Conservation (phyloP, 495 filamentous ascomycete genomes). For the Copromyces sp. region DNA sequence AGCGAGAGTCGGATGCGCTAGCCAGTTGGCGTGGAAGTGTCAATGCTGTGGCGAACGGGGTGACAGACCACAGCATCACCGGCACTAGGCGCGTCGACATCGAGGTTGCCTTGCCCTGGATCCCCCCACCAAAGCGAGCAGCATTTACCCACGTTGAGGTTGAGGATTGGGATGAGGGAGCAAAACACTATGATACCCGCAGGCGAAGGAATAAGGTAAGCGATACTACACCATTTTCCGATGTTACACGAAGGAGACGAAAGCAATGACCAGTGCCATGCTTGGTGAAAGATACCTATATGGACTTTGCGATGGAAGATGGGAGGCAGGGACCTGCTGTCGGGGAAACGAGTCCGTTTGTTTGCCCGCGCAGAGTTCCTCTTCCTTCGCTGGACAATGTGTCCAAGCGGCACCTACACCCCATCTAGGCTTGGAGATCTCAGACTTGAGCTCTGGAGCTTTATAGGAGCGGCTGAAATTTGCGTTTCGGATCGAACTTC, state of each 20-base stretch:
- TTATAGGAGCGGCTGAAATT: not conserved
- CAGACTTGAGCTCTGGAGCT: not conserved
- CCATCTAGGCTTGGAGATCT: not conserved
- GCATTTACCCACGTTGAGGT: conserved; percentile 10
- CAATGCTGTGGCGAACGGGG: not conserved
- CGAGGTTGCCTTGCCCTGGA: conserved; percentile 15
- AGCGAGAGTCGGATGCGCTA: not conserved
- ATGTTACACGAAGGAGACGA: not conserved
- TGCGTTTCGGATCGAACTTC: not conserved
- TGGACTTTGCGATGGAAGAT: not conserved
- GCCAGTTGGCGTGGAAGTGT: not conserved
- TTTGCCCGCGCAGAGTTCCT: not conserved
- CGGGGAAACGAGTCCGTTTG: not conserved
- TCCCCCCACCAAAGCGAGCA: conserved; percentile 5
- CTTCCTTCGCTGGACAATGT: not conserved
- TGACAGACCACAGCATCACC: not conserved
- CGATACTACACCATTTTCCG: not conserved
- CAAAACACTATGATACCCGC: not conserved
- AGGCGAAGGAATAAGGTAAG: conserved; percentile 14
- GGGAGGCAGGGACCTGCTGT: not conserved
- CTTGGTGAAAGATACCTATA: not conserved
- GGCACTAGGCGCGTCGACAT: conserved; percentile 7
- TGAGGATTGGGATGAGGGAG: conserved; percentile 6
- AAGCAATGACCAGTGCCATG: not conserved
- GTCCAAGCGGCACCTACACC: not conserved